Conservation (phyloP, 1,284 basidiomycete genomes). For the Neonothopanus nambi region DNA sequence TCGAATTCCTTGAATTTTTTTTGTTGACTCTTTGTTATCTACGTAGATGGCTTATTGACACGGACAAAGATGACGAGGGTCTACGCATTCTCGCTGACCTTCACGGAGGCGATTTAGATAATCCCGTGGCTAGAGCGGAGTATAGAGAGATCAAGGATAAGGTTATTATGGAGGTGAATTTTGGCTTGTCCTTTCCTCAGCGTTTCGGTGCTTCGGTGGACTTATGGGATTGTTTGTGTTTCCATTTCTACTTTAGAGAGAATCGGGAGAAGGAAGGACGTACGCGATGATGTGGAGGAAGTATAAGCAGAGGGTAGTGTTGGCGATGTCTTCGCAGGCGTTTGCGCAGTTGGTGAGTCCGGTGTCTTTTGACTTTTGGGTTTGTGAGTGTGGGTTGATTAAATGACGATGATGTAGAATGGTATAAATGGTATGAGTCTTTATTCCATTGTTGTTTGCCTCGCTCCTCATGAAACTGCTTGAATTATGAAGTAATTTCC, state of each 20-base stretch:
- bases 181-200: slow-evolving; percentile 15
- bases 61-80: slow-evolving; percentile 83
- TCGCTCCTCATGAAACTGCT: background rate
- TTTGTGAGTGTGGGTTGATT: slow-evolving; percentile 2
- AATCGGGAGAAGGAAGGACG: slow-evolving; percentile 76
- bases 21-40: background rate
- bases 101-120: slow-evolving; percentile 80
- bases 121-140: slow-evolving; percentile 78
- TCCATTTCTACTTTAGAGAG: slow-evolving; percentile 62
- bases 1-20: background rate
- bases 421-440: slow-evolving; percentile 79
- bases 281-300: slow-evolving; percentile 87
- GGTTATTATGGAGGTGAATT: slow-evolving; percentile 74
- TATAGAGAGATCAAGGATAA: slow-evolving; percentile 93
- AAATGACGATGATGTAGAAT: slow-evolving; percentile 51
- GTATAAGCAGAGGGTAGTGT: slow-evolving; percentile 86
- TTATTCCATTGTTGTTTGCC: background rate
- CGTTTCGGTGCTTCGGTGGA: background rate
- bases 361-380: background rate
- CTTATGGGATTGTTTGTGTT: background rate
- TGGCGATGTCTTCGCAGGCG: slow-evolving; percentile 97
- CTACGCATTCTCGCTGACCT: slow-evolving; percentile 89
- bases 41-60: slow-evolving; percentile 88
- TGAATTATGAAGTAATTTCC: slow-evolving; percentile 72
- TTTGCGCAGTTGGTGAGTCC: slow-evolving; percentile 86